Percentiles rank a stretch among this genome's conserved stretches.
These are phyloP conservation scores for Leccinum fibrillosum DNA, from an alignment of 768 basidiomycete genomes.

Conservation along the genomic window DNA sequence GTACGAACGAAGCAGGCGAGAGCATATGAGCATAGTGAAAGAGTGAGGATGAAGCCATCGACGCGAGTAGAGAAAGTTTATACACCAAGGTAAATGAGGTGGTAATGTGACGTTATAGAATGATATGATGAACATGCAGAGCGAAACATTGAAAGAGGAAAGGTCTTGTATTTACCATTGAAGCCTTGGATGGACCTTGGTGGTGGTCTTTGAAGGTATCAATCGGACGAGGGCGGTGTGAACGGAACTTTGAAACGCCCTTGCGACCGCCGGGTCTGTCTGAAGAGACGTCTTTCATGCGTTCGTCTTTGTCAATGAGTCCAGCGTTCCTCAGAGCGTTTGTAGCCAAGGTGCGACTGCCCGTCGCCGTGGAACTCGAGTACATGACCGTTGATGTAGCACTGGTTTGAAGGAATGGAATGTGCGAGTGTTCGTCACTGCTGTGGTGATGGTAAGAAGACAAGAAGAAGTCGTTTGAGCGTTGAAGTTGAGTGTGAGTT, in stretches of 20 bases:
- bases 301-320: conserved; percentile 72
- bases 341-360: conserved; percentile 54
- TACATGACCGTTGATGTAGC: conserved; percentile 38
- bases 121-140: conserved; percentile 25
- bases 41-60: conserved; percentile 11
- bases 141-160: conserved; percentile 23
- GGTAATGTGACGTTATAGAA: conserved; percentile 23
- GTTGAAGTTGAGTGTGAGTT: conserved; percentile 7
- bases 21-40: conserved; percentile 11
- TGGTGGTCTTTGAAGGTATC: conserved; percentile 53
- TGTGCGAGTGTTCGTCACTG: neutral
- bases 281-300: conserved; percentile 67
- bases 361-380: conserved; percentile 58
- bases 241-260: conserved; percentile 55
- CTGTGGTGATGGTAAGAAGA: conserved; percentile 14
- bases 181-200: conserved; percentile 42
- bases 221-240: conserved; percentile 57
- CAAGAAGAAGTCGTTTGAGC: conserved; percentile 12
- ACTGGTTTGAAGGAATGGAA: neutral
- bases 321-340: conserved; percentile 68
- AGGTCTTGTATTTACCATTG: conserved; percentile 67
- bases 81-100: conserved; percentile 16
- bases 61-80: conserved; percentile 14
- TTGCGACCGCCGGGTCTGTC: conserved; percentile 72
- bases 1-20: conserved; percentile 7